Conservation (phyloP, 2,329 filamentous ascomycete species). For the Xylariaceae sp. region DNA sequence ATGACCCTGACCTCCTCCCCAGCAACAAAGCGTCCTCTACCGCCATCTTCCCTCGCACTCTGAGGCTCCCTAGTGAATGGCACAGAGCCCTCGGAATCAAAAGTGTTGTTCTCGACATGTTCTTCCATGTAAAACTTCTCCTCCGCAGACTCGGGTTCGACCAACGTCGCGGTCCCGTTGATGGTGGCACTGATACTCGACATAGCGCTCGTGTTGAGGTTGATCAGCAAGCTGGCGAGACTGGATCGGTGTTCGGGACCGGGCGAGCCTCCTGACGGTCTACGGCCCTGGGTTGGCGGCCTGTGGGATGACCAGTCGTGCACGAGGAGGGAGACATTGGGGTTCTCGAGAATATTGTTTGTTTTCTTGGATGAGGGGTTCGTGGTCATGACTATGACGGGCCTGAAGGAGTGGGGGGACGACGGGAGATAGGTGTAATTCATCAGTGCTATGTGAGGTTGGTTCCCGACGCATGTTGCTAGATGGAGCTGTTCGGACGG, state of each 20-base stretch:
- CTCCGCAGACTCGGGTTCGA: slow-evolving; percentile 70
- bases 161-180: slow-evolving; percentile 76
- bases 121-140: slow-evolving; percentile 78
- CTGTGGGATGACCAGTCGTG: slow-evolving; percentile 96
- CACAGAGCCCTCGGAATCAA: slow-evolving; percentile 56
- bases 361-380: slow-evolving; percentile 76
- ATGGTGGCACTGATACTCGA: slow-evolving; percentile 90
- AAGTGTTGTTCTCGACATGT: slow-evolving; percentile 91
- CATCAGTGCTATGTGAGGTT: slow-evolving; percentile 94
- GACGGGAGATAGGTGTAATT: slow-evolving; percentile 95
- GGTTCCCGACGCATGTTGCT: slow-evolving; percentile 78
- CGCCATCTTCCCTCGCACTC: slow-evolving; percentile 43
- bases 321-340: slow-evolving; percentile 87
- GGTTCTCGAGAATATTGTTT: slow-evolving; percentile 77
- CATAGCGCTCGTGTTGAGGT: slow-evolving; percentile 85
- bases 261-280: slow-evolving; percentile 59
- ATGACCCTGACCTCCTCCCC: slow-evolving; percentile 84
- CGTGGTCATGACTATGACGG: slow-evolving; percentile 94
- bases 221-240: slow-evolving; percentile 78
- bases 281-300: slow-evolving; percentile 66
- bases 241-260: slow-evolving; percentile 64
- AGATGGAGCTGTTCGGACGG: slow-evolving; percentile 71
- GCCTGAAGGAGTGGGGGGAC: slow-evolving; percentile 62
- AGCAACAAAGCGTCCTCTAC: slow-evolving; percentile 66
- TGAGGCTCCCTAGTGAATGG: slow-evolving; percentile 35